These are phyloP conservation scores for Hymenoscyphus albidus DNA, from an alignment of 2,329 filamentous ascomycete genomes.

Conservation along the genomic window DNA sequence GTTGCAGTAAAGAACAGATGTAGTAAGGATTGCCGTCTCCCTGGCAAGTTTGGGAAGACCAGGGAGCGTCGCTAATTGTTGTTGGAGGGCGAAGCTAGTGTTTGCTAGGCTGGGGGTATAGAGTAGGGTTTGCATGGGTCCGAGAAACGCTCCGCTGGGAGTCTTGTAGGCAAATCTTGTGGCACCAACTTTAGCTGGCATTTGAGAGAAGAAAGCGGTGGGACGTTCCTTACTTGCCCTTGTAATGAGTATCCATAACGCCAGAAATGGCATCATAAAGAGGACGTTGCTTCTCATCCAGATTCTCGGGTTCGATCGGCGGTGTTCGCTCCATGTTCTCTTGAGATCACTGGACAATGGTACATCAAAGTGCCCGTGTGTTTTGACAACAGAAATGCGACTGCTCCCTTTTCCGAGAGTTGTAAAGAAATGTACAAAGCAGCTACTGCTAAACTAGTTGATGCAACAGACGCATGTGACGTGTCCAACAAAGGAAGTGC, in stretches of 20 bases:
- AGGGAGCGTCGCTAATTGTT: neutral
- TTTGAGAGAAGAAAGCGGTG: neutral
- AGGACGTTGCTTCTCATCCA: neutral
- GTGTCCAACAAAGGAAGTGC: neutral
- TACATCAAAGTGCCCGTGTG: neutral
- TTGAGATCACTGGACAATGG: neutral
- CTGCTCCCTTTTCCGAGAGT: neutral
- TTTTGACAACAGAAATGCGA: neutral
- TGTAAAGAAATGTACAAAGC: neutral
- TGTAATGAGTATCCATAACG: neutral
- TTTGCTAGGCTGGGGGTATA: neutral
- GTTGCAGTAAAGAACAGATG: constrained; percentile 1
- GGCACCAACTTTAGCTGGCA: neutral
- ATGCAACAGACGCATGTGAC: constrained; percentile 1
- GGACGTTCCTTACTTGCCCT: neutral
- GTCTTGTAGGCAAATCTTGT: constrained; percentile 4
- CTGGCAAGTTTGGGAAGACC: neutral
- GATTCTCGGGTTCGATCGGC: neutral
- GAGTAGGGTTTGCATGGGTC: neutral
- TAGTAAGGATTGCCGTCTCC: neutral
- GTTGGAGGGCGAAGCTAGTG: neutral
- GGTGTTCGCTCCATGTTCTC: neutral
- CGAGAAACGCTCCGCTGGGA: constrained; percentile 2
- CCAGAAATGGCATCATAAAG: neutral
- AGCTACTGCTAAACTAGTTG: neutral